These are phyloP conservation scores for Rhynchospora tenuis DNA, from an alignment of 176 grass and related monocot genomes.

Conservation along the genomic window DNA sequence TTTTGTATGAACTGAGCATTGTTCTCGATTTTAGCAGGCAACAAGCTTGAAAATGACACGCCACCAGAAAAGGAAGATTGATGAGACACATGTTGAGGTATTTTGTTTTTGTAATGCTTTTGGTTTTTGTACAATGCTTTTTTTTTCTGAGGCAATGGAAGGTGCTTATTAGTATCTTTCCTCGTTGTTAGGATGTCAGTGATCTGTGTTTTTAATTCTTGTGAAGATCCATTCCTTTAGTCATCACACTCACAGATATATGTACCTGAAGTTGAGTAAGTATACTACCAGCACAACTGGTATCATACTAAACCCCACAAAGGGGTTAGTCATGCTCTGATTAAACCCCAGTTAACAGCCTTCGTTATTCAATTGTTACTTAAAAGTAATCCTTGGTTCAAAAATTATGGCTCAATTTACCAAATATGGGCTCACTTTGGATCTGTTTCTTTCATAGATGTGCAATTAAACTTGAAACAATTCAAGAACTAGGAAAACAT, in stretches of 20 bases:
- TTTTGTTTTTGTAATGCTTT: constrained; percentile 14
- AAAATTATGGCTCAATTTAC: not conserved
- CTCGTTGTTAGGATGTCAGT: not conserved
- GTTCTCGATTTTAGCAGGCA: constrained; percentile 48
- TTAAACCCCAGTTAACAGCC: not conserved
- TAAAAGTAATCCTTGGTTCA: not conserved
- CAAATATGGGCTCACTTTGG: not conserved
- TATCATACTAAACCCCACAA: not conserved
- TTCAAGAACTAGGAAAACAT: not conserved
- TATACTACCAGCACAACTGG: not conserved
- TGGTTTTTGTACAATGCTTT: not conserved
- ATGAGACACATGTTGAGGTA: constrained; percentile 99
- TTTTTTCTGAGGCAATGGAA: not conserved
- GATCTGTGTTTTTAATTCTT: not conserved
- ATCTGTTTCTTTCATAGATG: not conserved
- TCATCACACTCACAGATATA: not conserved
- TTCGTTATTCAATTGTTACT: not conserved
- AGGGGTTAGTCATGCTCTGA: not conserved
- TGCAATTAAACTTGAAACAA: not conserved
- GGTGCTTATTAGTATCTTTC: not conserved
- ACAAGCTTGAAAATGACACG: constrained; percentile 99
- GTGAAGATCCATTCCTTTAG: not conserved
- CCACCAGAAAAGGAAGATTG: constrained; percentile 95
- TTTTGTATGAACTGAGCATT: not conserved
- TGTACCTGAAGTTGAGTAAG: not conserved